phyloP scores from a whole-genome alignment of 139 green algal species.

The Chlorella sp. region DNA sequence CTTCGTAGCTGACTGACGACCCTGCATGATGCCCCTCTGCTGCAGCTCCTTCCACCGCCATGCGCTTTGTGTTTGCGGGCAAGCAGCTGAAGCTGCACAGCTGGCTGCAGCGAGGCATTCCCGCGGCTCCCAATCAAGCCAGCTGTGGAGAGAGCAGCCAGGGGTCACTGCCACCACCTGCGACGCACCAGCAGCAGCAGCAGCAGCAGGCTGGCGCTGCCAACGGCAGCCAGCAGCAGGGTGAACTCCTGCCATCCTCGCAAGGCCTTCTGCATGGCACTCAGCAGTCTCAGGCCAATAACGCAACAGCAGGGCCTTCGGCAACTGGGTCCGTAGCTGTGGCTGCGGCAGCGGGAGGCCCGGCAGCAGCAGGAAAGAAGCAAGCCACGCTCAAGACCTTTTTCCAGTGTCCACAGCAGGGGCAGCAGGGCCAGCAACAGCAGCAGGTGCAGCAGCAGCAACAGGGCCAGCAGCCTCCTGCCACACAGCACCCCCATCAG shows the following conservation, averaged over 20 bases:
- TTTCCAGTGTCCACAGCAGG: not conserved
- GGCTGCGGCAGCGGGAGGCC: not conserved
- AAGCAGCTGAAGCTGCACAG: conserved; percentile 54
- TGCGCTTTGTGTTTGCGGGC: conserved; percentile 26
- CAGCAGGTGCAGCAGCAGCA: conserved; percentile 1
- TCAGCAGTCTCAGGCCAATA: not conserved
- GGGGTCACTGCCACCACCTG: not conserved
- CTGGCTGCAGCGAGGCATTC: conserved; percentile 27
- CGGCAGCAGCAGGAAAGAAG: not conserved
- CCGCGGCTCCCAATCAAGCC: not conserved
- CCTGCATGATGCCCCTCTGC: not conserved
- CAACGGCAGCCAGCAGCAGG: not conserved
- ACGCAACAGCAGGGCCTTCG: not conserved
- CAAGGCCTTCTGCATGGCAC: not conserved
- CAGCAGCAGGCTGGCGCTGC: not conserved
- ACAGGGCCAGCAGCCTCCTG: not conserved
- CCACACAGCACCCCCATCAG: not conserved
- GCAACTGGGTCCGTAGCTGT: not conserved
- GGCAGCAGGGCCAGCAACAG: not conserved
- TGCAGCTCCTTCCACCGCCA: conserved; percentile 13
- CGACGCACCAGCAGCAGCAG: not conserved
- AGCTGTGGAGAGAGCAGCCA: not conserved
- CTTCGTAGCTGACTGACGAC: no score
- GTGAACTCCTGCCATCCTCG: no score
- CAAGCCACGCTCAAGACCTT: conserved; percentile 21